Conservation (phyloP, 306 rosid species). For the Notholithocarpus densiflorus region DNA sequence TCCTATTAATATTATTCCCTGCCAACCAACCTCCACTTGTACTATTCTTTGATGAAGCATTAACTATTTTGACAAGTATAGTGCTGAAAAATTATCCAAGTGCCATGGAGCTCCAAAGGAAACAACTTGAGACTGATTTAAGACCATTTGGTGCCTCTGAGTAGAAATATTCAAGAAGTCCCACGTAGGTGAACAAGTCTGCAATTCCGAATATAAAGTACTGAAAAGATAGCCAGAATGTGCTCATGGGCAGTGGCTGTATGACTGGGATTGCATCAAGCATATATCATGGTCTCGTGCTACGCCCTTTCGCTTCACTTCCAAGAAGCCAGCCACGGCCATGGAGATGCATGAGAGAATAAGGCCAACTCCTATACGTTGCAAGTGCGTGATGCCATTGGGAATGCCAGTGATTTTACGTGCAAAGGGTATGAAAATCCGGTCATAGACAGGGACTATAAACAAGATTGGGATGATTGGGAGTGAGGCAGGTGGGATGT, state of each 20-base stretch:
- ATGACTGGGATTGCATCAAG: slow-evolving; percentile 59
- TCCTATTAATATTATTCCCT: slow-evolving; percentile 81
- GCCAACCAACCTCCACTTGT: slow-evolving; percentile 77
- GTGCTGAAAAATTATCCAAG: slow-evolving; percentile 79
- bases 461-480: too few species aligned
- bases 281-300: slow-evolving; percentile 55
- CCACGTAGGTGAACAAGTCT: slow-evolving; percentile 82
- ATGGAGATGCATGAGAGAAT: slow-evolving; percentile 75
- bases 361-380: slow-evolving; percentile 67
- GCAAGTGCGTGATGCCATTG: too few species aligned
- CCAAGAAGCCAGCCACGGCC: slow-evolving; percentile 70
- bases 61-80: slow-evolving; percentile 64
- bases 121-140: slow-evolving; percentile 82
- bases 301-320: slow-evolving; percentile 67
- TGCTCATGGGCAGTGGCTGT: slow-evolving; percentile 79
- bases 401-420: too few species aligned
- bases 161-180: slow-evolving; percentile 84
- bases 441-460: too few species aligned
- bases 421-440: too few species aligned
- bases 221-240: slow-evolving; percentile 86
- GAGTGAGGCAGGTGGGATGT: too few species aligned
- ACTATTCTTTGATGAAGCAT: slow-evolving; percentile 49
- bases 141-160: slow-evolving; percentile 79
- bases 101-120: slow-evolving; percentile 91
- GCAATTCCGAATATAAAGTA: slow-evolving; percentile 92